Conservation (phyloP, 495 filamentous ascomycete genomes). For the Podospora bellae-mahoneyi region DNA sequence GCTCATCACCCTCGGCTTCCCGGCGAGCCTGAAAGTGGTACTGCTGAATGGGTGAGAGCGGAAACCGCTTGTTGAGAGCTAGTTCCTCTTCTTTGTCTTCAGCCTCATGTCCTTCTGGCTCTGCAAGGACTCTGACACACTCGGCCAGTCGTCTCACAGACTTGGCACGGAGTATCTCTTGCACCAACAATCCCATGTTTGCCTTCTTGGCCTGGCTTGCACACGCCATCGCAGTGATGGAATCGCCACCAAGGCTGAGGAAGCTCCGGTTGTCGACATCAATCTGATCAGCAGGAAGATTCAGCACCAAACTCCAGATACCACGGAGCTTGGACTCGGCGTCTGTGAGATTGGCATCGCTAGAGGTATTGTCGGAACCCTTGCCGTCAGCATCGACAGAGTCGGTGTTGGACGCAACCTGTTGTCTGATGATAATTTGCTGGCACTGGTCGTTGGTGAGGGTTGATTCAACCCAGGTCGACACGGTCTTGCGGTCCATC, state of each 20-base stretch:
- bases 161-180: slow-evolving; percentile 50
- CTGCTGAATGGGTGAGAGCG: slow-evolving; percentile 58
- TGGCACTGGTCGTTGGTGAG: slow-evolving; percentile 19
- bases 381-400: neutral
- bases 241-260: slow-evolving; percentile 61
- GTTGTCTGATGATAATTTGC: slow-evolving; percentile 17
- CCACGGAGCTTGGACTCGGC: slow-evolving; percentile 25
- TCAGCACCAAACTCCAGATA: slow-evolving; percentile 29
- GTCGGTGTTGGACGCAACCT: neutral
- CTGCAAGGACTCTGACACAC: slow-evolving; percentile 9
- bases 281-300: slow-evolving; percentile 33
- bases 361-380: neutral
- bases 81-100: slow-evolving; percentile 7
- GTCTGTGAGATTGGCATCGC: slow-evolving; percentile 6
- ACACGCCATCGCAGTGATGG: slow-evolving; percentile 58
- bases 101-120: slow-evolving; percentile 7
- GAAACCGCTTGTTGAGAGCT: slow-evolving; percentile 13
- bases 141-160: slow-evolving; percentile 31
- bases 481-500: slow-evolving; percentile 26
- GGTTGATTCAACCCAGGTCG: slow-evolving; percentile 24
- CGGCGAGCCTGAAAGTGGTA: slow-evolving; percentile 51
- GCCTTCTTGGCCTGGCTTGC: slow-evolving; percentile 27
- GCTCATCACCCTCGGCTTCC: slow-evolving; percentile 48
- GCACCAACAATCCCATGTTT: slow-evolving; percentile 17
- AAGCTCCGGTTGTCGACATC: slow-evolving; percentile 49